A percentile compares a stretch with the other conserved stretches of the same genome.
Conservation (phyloP, 495 filamentous ascomycete genomes). For the Lichina pygmaea region DNA sequence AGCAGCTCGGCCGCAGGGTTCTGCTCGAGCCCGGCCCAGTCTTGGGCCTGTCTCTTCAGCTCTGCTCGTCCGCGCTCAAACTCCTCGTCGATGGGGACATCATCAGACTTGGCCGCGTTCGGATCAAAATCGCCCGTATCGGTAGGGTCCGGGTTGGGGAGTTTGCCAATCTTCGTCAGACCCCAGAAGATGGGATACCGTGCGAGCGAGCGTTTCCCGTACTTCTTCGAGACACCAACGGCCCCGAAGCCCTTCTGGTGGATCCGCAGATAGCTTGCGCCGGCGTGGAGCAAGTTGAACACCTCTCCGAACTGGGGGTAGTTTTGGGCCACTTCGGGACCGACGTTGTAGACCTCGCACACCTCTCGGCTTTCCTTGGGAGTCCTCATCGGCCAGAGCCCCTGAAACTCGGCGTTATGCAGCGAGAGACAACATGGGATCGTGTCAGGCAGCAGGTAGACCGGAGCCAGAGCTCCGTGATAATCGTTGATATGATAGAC, state of each 20-base stretch:
- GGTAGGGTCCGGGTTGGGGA: constrained; percentile 53
- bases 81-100: constrained; percentile 24
- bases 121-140: constrained; percentile 25
- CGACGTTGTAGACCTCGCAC: constrained; percentile 40
- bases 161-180: constrained; percentile 36
- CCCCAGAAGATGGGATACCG: constrained; percentile 62
- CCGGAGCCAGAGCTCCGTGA: constrained; percentile 43
- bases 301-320: constrained; percentile 47
- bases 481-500: constrained; percentile 67
- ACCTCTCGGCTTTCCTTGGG: constrained; percentile 39
- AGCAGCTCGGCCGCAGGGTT: constrained; percentile 43
- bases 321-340: constrained; percentile 19
- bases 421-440: constrained; percentile 30
- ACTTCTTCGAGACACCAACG: constrained; percentile 49
- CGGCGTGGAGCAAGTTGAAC: constrained; percentile 48
- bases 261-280: constrained; percentile 43
- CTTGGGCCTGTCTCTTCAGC: constrained; percentile 40
- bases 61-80: constrained; percentile 29
- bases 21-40: constrained; percentile 45
- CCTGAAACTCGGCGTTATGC: constrained; percentile 50
- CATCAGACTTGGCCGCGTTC: not conserved
- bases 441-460: constrained; percentile 39
- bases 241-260: constrained; percentile 54
- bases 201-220: constrained; percentile 46
- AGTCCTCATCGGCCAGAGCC: constrained; percentile 47